Evolutionary conservation across 768 basidiomycete species (phyloP).

Genomic region (Punctularia strigosozonata): DNA sequence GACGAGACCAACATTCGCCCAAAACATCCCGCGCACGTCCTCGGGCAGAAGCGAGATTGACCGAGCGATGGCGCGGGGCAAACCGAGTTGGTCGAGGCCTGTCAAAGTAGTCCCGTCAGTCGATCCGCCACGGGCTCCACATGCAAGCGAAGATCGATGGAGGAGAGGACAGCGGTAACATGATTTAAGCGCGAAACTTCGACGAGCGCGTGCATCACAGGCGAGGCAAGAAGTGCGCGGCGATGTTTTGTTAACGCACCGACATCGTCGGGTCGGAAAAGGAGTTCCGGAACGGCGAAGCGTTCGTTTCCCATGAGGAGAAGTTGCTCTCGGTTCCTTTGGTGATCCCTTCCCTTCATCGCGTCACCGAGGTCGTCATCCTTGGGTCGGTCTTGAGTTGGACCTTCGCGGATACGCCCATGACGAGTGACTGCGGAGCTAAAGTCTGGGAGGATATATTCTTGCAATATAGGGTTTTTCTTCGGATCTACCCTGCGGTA

Average conservation of each 20-base stretch:
- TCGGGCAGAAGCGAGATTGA: conserved; percentile 68
- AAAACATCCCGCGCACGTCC: conserved; percentile 88
- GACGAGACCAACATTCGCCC: conserved; percentile 85
- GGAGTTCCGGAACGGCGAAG: conserved; percentile 83
- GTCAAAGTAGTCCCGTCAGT: conserved; percentile 4
- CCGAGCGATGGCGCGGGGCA: conserved; percentile 62
- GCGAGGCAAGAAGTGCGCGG: too few species aligned
- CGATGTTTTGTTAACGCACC: too few species aligned
- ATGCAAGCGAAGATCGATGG: conserved; percentile 3
- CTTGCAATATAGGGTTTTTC: conserved; percentile 62
- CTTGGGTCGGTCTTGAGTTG: too few species aligned
- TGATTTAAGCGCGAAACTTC: conserved; percentile 14
- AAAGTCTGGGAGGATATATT: conserved; percentile 88
- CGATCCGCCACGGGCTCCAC: conserved; percentile 5
- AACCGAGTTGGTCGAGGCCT: conserved; percentile 76
- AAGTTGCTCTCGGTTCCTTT: too few species aligned
- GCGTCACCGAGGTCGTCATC: conserved; percentile 42
- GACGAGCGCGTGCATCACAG: too few species aligned
- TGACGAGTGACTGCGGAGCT: conserved; percentile 51
- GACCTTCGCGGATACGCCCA: conserved; percentile 48
- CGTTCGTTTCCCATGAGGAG: conserved; percentile 86
- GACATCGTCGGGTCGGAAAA: conserved; percentile 86
- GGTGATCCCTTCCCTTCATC: too few species aligned
- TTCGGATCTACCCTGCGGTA: conserved; percentile 36
- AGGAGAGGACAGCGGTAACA: neutral